Percentiles rank a stretch among this genome's conserved stretches.
Evolutionary conservation across 495 filamentous ascomycete genomes (phyloP).

Genomic region (Podospora sp.): DNA sequence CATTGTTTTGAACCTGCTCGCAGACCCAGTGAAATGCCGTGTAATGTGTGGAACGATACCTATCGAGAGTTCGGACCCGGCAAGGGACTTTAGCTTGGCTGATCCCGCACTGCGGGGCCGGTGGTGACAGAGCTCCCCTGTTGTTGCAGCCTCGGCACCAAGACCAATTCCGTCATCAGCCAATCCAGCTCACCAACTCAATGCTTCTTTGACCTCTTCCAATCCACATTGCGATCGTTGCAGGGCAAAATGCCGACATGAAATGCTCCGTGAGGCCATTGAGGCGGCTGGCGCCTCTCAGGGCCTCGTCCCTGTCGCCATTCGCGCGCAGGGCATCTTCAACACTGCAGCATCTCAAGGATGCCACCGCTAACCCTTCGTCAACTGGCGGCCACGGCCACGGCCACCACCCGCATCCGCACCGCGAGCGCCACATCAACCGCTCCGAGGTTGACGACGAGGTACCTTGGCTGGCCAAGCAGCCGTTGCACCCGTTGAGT

Average conservation of each 20-base stretch:
- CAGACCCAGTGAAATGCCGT: not conserved
- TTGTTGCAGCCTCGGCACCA: not conserved
- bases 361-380: conserved; percentile 9
- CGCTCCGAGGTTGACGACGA: conserved; percentile 58
- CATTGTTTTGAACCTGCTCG: not conserved
- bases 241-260: conserved; percentile 50
- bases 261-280: conserved; percentile 41
- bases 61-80: not conserved
- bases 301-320: conserved; percentile 29
- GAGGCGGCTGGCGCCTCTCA: conserved; percentile 39
- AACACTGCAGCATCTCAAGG: conserved; percentile 18
- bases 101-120: not conserved
- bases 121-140: not conserved
- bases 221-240: conserved; percentile 6
- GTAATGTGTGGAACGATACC: not conserved
- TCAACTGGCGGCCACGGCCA: conserved; percentile 14
- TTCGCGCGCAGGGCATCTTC: conserved; percentile 17
- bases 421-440: conserved; percentile 10
- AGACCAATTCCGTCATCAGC: conserved; percentile 3
- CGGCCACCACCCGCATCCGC: conserved; percentile 12
- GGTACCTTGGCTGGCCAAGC: conserved; percentile 74
- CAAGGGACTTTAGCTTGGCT: not conserved
- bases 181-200: not conserved
- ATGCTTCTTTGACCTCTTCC: not conserved
- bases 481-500: conserved; percentile 77